Evolutionary conservation across 2,329 filamentous ascomycete genomes (phyloP).

Genomic region (Aspergillus candidus): DNA sequence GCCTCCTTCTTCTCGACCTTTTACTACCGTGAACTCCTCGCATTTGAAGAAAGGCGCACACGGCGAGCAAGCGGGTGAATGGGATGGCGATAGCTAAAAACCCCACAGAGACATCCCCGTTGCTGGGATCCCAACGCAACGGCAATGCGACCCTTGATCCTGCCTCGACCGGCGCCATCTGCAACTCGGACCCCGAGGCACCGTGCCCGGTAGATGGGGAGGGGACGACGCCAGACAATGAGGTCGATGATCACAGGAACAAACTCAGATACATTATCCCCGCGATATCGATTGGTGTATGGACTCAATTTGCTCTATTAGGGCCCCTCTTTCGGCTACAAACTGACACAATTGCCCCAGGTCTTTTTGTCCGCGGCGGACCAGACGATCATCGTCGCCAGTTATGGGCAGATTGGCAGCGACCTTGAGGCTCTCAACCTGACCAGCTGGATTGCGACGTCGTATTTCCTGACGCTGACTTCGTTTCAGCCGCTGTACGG

Average conservation of each 20-base stretch:
- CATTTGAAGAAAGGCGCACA: constrained; percentile 2
- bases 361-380: constrained; percentile 68
- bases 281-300: constrained; percentile 57
- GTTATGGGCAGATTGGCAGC: constrained; percentile 70
- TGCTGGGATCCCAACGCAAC: constrained; percentile 34
- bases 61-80: constrained; percentile 1
- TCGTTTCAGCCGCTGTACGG: constrained; percentile 65
- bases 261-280: constrained; percentile 55
- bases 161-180: constrained; percentile 20
- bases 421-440: constrained; percentile 68
- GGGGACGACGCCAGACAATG: constrained; percentile 19
- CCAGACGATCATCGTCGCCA: constrained; percentile 70
- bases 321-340: constrained; percentile 2
- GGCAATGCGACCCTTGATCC: constrained; percentile 11
- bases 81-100: constrained; percentile 20
- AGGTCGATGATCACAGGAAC: constrained; percentile 43
- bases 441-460: constrained; percentile 68
- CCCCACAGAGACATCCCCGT: constrained; percentile 41
- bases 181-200: constrained; percentile 17
- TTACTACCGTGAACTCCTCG: neutral
- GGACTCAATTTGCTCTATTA: constrained; percentile 17
- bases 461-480: constrained; percentile 66
- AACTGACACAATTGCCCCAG: constrained; percentile 33
- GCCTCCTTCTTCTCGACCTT: neutral
- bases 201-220: constrained; percentile 6